Base-by-base conservation (phyloP, 1,139 yeast species). In the Yamadazyma aaseri region DNA sequence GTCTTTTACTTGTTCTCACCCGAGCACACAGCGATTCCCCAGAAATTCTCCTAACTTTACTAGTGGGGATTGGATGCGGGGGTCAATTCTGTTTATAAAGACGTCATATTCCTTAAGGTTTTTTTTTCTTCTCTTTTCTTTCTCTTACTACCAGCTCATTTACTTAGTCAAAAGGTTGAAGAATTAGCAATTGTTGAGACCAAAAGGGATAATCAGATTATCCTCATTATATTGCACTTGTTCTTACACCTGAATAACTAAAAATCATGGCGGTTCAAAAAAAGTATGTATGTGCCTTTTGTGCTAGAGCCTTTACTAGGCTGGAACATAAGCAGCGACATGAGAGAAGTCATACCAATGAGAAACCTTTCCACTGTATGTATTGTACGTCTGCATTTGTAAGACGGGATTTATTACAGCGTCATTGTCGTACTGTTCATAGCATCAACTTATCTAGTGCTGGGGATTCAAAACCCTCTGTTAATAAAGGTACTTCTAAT, bases 321-420 rank as follows among this genome's bases (percentile, higher is more conserved):
- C 78, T 86, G 16, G 95, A 86, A 52, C 95, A 86, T 55, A 78
- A 84, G 51, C 79, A 83, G 36, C 74, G 95, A 32, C 95, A 86
- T 51, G 95, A 86, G 53, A 63, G 94, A 23, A 81, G 90, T 3
- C 95, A 86, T 51, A 84, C 92, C 15, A 85, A 85, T 49, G 89
- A 83, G 47, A 81, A 86, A 45, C 94, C 94, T 0, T 85, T 82
- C 59, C 83, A 80, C 44, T 85, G 95, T 48, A 65, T 76, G 26
- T 73, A 79, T 32, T 85, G 94, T 50, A 72, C 81, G 2, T 75
- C 83, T 28, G 77, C 84, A 2, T 85, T 85, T 64, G 95, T 85
- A 1, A 65, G 95, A 45, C 60, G 92, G 47, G 95, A 85, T 51
- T 62, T 85, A 36, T 65, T 85, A 28, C 85, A 84, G 47, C 66